Conservation (phyloP, 2,329 filamentous ascomycete species). For the Pyrenophora seminiperda region DNA sequence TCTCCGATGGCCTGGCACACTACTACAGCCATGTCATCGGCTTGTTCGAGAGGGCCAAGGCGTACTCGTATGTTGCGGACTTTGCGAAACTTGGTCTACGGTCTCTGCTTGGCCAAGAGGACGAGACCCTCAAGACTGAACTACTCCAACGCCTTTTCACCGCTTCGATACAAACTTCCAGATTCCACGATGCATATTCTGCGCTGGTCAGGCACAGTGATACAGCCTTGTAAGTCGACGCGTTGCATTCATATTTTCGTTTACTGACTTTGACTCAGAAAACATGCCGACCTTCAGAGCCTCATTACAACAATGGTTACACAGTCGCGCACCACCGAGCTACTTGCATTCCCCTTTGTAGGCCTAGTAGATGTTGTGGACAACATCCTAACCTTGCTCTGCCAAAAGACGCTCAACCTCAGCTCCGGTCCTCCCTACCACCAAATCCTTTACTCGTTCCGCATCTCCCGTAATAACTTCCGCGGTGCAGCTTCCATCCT, state of each 20-base stretch:
- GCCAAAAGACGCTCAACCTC: constrained; percentile 70
- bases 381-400: constrained; percentile 73
- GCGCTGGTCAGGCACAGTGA: constrained; percentile 76
- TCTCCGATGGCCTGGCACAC: constrained; percentile 74
- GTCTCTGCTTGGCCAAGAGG: constrained; percentile 33
- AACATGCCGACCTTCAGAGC: constrained; percentile 71
- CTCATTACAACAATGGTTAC: constrained; percentile 57
- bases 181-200: constrained; percentile 82
- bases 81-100: constrained; percentile 75
- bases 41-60: constrained; percentile 78
- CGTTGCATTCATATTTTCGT: not conserved
- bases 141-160: constrained; percentile 84
- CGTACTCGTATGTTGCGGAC: constrained; percentile 80
- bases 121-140: constrained; percentile 43
- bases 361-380: constrained; percentile 80
- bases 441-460: constrained; percentile 89
- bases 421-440: constrained; percentile 71
- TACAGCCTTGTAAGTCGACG: constrained; percentile 59
- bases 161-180: constrained; percentile 76
- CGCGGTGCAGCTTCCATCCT: constrained; percentile 71
- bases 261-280: constrained; percentile 46
- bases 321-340: constrained; percentile 40
- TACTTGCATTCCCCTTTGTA: constrained; percentile 79
- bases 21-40: constrained; percentile 88
- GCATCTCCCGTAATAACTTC: constrained; percentile 82